Conservation (phyloP, 2,329 filamentous ascomycete species). For the Talaromyces sp. region DNA sequence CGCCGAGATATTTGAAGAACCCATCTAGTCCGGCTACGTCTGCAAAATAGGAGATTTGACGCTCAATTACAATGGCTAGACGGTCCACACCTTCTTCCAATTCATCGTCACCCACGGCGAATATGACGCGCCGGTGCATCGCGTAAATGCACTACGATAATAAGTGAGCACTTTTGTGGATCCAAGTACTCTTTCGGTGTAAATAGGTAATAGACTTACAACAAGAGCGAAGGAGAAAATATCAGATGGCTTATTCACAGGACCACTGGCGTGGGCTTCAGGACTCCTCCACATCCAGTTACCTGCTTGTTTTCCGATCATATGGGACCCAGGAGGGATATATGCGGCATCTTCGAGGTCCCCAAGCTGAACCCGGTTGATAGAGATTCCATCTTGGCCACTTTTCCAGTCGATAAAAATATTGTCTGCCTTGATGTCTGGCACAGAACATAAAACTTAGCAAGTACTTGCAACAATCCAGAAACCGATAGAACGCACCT, state of each 20-base stretch:
- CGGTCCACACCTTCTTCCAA: slow-evolving; percentile 33
- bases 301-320: slow-evolving; percentile 24
- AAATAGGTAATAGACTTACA: slow-evolving; percentile 21
- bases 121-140: slow-evolving; percentile 42
- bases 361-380: slow-evolving; percentile 26
- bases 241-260: slow-evolving; percentile 32
- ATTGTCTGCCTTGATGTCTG: slow-evolving; percentile 38
- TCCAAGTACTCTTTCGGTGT: not conserved
- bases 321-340: slow-evolving; percentile 19
- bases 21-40: slow-evolving; percentile 42
- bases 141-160: slow-evolving; percentile 45
- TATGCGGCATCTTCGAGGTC: slow-evolving; percentile 27
- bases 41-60: slow-evolving; percentile 50
- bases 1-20: slow-evolving; percentile 43
- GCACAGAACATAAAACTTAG: slow-evolving; percentile 9
- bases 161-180: slow-evolving; percentile 12
- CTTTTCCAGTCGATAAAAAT: slow-evolving; percentile 33
- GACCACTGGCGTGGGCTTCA: slow-evolving; percentile 29
- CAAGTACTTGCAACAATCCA: not conserved
- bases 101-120: slow-evolving; percentile 37
- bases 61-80: slow-evolving; percentile 43
- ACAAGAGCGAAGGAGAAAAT: slow-evolving; percentile 38
- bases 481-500: slow-evolving; percentile 18
- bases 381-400: slow-evolving; percentile 16
- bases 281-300: slow-evolving; percentile 38